Base-by-base conservation (phyloP, 768 basidiomycete species). In the Suillus subluteus region DNA sequence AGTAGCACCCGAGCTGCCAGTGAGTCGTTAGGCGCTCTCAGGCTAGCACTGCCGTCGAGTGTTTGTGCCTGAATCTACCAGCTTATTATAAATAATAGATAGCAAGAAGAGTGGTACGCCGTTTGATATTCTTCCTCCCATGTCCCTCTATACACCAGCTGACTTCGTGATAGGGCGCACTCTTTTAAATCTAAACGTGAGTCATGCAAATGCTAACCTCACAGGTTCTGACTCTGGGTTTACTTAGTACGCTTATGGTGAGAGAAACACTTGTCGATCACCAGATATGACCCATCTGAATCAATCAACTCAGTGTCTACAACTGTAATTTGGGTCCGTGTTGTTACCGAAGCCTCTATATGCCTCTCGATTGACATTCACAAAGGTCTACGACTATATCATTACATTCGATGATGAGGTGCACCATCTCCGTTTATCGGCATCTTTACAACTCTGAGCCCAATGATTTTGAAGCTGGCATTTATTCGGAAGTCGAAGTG, bases 211-310 rank as follows among this genome's bases (percentile, higher is more conserved):
- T 37, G 6, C 4, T 30, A 30, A 23, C 11, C 11, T 32, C 15
- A 30, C 62, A 30, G 7, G 12, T 37, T 15, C n/a, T 37, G 40
- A 62, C 30, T 32, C 23, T 2, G 12, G 4, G 5, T 21, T 23
- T 48, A 4, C 46, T n/a, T 26, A 62, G 62, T 62, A 62, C 15
- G 62, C 62, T 58, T 62, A 62, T 37, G 62, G 62, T 62, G 48
- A 62, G 48, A 54, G 21, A 52, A 30, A 52, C 43, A 18, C 35
- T 46, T 56, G 6, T 62, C 11, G 6, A 46, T 16, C 13, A 44
- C 21, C 15, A 16, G 35, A 12, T 9, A 41, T 4, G 18, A 43
- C 35, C 6, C n/a, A 4, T 58, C 12, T 43, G 41, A 62, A 54
- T 54, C 8, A 62, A 54, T 54, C 8, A 52, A 62, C 56, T 8